Conservation (phyloP, 495 filamentous ascomycete genomes). For the Letharia lupina region DNA sequence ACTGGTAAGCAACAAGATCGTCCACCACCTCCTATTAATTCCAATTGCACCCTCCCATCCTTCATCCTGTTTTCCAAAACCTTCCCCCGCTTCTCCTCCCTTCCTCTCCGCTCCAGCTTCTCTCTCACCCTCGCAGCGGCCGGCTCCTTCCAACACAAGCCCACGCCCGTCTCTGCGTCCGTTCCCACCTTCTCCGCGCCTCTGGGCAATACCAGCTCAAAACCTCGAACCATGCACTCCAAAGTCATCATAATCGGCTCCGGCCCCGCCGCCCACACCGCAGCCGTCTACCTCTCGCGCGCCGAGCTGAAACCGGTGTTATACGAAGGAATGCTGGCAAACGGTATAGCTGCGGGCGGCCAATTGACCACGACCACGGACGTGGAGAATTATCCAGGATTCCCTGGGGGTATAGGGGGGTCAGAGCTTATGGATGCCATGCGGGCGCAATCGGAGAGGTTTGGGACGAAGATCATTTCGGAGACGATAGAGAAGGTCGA, state of each 20-base stretch:
- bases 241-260: conserved; percentile 62
- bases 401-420: conserved; percentile 80
- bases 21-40: not conserved
- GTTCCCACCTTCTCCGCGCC: conserved; percentile 36
- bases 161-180: conserved; percentile 37
- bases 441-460: conserved; percentile 82
- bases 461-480: conserved; percentile 83
- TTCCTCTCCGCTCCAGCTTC: conserved; percentile 50
- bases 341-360: conserved; percentile 90
- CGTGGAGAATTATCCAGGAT: conserved; percentile 95
- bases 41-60: conserved; percentile 6
- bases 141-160: conserved; percentile 52
- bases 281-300: conserved; percentile 88
- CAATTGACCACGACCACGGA: conserved; percentile 98
- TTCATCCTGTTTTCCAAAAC: conserved; percentile 83
- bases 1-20: too few relatives aligned
- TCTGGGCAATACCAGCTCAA: conserved; percentile 35
- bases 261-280: conserved; percentile 93
- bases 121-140: conserved; percentile 54
- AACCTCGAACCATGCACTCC: conserved; percentile 31
- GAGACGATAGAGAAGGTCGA: conserved; percentile 90
- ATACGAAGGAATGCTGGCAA: conserved; percentile 96
- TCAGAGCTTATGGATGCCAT: conserved; percentile 87
- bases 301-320: conserved; percentile 83
- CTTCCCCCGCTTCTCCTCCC: conserved; percentile 55